Conservation (phyloP, 345 rosid species). For the Lepidium aucheri region DNA sequence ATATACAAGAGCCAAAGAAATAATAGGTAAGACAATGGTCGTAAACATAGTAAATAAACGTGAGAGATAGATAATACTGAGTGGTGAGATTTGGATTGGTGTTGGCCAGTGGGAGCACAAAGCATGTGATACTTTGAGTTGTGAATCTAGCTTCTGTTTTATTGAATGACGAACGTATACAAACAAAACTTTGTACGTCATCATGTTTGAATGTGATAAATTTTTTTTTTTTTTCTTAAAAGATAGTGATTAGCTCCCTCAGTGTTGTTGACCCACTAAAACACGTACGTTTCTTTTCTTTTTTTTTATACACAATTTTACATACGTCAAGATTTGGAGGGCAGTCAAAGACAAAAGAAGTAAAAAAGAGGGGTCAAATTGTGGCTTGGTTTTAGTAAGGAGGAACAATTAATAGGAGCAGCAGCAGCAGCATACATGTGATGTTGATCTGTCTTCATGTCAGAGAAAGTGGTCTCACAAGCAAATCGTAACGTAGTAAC, state of each 20-base stretch:
- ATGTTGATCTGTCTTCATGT: conserved; percentile 21
- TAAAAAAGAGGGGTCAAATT: not conserved
- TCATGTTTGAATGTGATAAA: no score
- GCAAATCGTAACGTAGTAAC: conserved; percentile 6
- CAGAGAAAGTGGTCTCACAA: conserved; percentile 30
- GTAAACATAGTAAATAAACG: not conserved
- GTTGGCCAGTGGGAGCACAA: conserved; percentile 15
- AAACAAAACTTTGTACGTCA: not conserved
- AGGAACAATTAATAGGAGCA: conserved; percentile 10
- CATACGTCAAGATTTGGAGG: not conserved
- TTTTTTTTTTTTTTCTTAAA: no score
- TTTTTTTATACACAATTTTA: no score
- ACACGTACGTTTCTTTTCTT: no score
- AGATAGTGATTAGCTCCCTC: no score
- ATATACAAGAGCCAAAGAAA: not conserved
- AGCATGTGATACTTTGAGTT: conserved; percentile 10
- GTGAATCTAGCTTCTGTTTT: not conserved
- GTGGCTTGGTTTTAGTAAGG: not conserved
- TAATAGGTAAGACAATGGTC: not conserved
- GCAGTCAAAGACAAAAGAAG: not conserved
- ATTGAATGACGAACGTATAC: conserved; percentile 11
- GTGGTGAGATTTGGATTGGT: conserved; percentile 5
- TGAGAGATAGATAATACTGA: not conserved
- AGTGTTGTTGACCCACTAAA: no score
- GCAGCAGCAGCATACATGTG: conserved; percentile 14